These are phyloP conservation scores for Nitzschia sp. DNA, from an alignment of 108 stramenopile genomes.

Conservation along the genomic window DNA sequence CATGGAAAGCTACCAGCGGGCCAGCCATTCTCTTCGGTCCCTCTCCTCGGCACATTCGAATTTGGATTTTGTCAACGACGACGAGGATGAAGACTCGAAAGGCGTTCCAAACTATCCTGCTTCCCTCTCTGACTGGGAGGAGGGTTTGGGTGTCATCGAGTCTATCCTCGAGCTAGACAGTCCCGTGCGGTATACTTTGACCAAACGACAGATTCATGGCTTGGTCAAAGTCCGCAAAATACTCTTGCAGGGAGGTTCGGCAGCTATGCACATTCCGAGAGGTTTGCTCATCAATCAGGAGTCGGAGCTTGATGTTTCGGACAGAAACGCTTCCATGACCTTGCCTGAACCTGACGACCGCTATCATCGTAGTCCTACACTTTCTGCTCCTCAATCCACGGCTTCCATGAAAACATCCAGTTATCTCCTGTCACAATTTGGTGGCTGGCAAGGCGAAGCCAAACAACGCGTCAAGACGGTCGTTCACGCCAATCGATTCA, in stretches of 20 bases:
- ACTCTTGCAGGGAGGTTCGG: background rate
- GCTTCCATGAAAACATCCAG: background rate
- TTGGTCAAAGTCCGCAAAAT: slow-evolving; percentile 14
- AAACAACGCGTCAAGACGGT: slow-evolving; percentile 10
- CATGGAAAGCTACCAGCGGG: too few relatives aligned
- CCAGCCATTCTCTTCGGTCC: too few relatives aligned
- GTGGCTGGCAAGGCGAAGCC: slow-evolving; percentile 1
- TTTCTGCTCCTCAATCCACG: background rate
- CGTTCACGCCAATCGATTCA: slow-evolving; percentile 11
- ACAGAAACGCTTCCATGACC: too few relatives aligned
- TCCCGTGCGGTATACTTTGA: background rate
- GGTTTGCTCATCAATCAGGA: background rate
- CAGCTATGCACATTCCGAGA: slow-evolving; percentile 6
- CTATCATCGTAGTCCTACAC: too few relatives aligned
- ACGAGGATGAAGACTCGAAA: background rate
- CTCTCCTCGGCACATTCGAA: too few relatives aligned
- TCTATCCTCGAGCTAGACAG: slow-evolving; percentile 3
- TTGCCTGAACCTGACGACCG: background rate
- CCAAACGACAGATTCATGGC: slow-evolving; percentile 4
- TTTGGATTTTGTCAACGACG: slow-evolving; percentile 1
- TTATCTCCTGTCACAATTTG: slow-evolving; percentile 13
- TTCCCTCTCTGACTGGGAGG: slow-evolving; percentile 19
- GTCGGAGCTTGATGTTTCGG: too few relatives aligned
- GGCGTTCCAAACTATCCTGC: too few relatives aligned
- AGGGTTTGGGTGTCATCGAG: slow-evolving; percentile 21